Conservation (phyloP, 805 yeast species). For the Saccharomycopsis capsularis region DNA sequence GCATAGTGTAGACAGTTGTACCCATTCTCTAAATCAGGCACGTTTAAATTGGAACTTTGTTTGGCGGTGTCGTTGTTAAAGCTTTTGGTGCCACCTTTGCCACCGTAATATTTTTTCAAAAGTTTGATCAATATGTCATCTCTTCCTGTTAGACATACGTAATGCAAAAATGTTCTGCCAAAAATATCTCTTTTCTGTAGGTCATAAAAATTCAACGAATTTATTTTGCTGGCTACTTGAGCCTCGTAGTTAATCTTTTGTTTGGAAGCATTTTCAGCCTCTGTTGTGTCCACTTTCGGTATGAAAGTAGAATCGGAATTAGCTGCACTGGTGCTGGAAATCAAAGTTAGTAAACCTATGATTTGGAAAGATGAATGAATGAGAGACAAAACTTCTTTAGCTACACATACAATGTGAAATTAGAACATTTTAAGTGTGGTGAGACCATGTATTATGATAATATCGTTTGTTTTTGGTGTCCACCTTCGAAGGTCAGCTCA, state of each 20-base stretch:
- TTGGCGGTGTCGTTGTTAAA: neutral
- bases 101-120: slow-evolving; percentile 37
- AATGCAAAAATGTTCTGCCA: slow-evolving; percentile 62
- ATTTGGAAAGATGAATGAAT: neutral
- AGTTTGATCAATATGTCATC: slow-evolving; percentile 39
- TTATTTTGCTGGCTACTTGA: slow-evolving; percentile 5
- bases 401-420: neutral
- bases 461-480: too few relatives aligned
- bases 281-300: neutral
- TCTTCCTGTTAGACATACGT: slow-evolving; percentile 44
- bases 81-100: neutral
- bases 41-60: slow-evolving; percentile 32
- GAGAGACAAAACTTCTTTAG: neutral
- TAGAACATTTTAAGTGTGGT: neutral
- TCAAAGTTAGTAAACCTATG: too few relatives aligned
- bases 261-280: neutral
- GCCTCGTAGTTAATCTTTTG: neutral
- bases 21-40: slow-evolving; percentile 65
- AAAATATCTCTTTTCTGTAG: slow-evolving; percentile 53
- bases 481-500: too few relatives aligned
- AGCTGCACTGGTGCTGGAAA: neutral
- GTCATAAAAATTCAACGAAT: slow-evolving; percentile 23
- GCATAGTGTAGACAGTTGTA: slow-evolving; percentile 79
- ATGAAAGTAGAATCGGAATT: neutral
- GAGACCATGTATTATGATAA: too few relatives aligned